Percentiles rank a stretch among this genome's conserved stretches.
phyloP scores from a whole-genome alignment of 2,329 filamentous ascomycete species.

The Fusarium sp. region DNA sequence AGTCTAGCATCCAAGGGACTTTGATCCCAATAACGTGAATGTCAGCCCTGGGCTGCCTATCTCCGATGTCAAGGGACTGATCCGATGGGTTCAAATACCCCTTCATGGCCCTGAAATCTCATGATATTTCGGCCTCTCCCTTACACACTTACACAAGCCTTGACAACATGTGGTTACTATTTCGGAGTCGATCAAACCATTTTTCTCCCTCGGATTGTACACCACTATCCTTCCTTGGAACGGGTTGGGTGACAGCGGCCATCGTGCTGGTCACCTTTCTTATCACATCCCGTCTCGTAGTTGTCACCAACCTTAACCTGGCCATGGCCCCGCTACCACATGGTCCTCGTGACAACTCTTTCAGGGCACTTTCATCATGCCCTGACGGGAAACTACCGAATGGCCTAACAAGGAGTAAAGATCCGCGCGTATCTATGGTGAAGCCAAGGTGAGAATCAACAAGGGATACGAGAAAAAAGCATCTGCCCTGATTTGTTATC shows the following conservation, averaged over 20 bases:
- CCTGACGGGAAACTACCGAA: constrained; percentile 29
- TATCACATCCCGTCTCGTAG: constrained; percentile 32
- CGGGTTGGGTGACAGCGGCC: constrained; percentile 23
- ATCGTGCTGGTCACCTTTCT: constrained; percentile 33
- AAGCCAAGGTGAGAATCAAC: constrained; percentile 14
- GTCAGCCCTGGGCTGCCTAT: constrained; percentile 27
- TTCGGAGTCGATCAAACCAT: constrained; percentile 20
- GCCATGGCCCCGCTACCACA: constrained; percentile 39
- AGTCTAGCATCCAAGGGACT: constrained; percentile 18
- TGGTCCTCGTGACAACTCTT: constrained; percentile 41
- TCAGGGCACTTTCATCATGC: constrained; percentile 33
- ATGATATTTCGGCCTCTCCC: constrained; percentile 22
- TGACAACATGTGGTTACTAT: constrained; percentile 31
- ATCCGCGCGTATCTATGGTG: constrained; percentile 31
- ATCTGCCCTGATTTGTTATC: constrained; percentile 25
- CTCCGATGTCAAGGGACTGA: constrained; percentile 32
- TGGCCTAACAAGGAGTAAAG: constrained; percentile 33
- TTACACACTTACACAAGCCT: constrained; percentile 13
- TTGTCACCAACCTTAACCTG: constrained; percentile 26
- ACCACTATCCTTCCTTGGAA: constrained; percentile 18
- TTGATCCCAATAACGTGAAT: constrained; percentile 6
- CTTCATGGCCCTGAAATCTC: constrained; percentile 11
- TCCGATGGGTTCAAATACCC: constrained; percentile 33
- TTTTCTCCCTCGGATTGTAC: neutral
- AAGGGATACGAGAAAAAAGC: constrained; percentile 5